phyloP scores from a whole-genome alignment of 768 basidiomycete species.

The Cystobasidium onofrii region DNA sequence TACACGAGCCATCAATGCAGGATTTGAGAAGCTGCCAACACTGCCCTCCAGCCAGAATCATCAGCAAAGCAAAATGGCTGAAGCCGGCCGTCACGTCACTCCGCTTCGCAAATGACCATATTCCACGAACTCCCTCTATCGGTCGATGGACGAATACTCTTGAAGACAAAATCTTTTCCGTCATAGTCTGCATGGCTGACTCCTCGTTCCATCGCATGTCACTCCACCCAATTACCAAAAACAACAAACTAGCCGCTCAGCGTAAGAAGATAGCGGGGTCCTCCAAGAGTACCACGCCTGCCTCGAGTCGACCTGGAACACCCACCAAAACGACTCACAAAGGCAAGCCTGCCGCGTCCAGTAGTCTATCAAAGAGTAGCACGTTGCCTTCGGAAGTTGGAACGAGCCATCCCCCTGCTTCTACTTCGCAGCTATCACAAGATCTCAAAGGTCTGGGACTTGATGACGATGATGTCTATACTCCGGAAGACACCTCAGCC shows the following conservation, averaged over 20 bases:
- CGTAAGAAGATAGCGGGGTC: conserved; percentile 3
- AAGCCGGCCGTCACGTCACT: not conserved
- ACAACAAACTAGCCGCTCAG: too few relatives aligned
- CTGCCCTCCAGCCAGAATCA: not conserved
- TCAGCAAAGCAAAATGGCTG: not conserved
- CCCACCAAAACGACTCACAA: not conserved
- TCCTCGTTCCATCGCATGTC: conserved; percentile 5
- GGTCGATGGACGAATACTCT: not conserved
- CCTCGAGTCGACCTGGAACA: not conserved
- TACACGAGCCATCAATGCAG: conserved; percentile 32
- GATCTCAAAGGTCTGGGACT: conserved; percentile 46
- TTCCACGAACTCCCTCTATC: not conserved
- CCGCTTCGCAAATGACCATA: not conserved
- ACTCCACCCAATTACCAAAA: not conserved
- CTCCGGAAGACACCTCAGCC: conserved; percentile 34
- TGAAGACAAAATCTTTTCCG: not conserved
- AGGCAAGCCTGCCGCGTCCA: not conserved
- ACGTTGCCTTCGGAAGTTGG: not conserved
- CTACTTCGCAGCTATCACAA: conserved; percentile 49
- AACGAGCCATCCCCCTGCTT: conserved; percentile 69
- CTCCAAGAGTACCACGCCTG: not conserved
- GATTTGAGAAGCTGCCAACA: not conserved
- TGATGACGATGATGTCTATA: conserved; percentile 48
- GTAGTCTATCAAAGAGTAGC: not conserved
- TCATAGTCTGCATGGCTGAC: not conserved